phyloP scores from a whole-genome alignment of 2,329 filamentous ascomycete species.

The Trichoderma simmonsii region DNA sequence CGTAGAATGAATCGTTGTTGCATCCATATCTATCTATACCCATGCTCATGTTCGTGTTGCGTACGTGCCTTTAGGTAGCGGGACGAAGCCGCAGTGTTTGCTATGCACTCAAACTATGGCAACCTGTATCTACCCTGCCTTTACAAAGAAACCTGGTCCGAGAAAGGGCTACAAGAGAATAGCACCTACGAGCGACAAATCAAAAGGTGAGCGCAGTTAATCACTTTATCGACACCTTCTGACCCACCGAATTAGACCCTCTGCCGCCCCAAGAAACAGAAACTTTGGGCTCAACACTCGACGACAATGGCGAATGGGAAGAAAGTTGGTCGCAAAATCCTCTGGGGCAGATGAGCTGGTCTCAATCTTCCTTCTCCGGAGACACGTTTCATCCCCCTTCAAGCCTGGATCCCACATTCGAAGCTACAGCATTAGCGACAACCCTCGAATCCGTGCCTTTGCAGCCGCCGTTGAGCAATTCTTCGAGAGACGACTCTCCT shows the following conservation, averaged over 20 bases:
- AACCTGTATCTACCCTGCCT: neutral
- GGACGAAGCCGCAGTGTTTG: neutral
- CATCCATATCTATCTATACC: neutral
- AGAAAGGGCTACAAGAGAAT: neutral
- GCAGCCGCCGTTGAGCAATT: neutral
- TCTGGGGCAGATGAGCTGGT: neutral
- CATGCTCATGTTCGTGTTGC: neutral
- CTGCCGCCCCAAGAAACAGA: neutral
- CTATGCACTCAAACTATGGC: neutral
- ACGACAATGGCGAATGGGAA: neutral
- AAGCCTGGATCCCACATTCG: neutral
- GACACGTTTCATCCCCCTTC: neutral
- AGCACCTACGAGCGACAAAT: neutral
- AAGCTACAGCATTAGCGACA: neutral
- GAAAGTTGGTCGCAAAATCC: neutral
- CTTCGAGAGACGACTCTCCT: neutral
- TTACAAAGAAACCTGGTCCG: neutral
- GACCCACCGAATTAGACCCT: neutral
- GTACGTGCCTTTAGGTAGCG: neutral
- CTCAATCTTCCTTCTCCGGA: neutral
- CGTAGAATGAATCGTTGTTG: neutral
- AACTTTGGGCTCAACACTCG: neutral
- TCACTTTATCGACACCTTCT: neutral
- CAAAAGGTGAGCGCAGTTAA: neutral
- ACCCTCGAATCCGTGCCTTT: neutral